phyloP scores from a whole-genome alignment of 202 grass and related monocot genomes.

The Musa balbisiana region DNA sequence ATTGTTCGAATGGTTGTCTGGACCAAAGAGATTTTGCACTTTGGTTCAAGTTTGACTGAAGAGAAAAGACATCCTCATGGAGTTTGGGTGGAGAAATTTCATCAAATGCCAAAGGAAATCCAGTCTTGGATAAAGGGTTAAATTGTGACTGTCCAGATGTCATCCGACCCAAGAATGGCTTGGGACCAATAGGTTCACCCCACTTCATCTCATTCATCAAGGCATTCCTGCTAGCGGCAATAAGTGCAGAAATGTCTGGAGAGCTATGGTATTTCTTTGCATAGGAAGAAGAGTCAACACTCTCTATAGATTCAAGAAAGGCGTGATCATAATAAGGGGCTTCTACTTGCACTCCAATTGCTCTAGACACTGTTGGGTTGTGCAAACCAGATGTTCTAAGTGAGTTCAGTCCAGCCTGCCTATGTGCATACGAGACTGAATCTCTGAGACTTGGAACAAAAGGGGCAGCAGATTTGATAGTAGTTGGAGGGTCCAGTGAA shows the following conservation, averaged over 20 bases:
- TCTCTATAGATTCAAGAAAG: conserved; percentile 46
- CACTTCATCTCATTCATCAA: conserved; percentile 56
- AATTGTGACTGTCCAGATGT: conserved; percentile 52
- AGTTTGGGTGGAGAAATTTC: conserved; percentile 56
- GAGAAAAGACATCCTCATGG: conserved; percentile 44
- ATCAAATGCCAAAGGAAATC: conserved; percentile 46
- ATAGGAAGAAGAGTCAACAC: conserved; percentile 38
- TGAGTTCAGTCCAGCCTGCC: conserved; percentile 56
- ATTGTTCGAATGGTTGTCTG: conserved; percentile 78
- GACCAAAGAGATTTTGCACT: conserved; percentile 72
- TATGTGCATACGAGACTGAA: conserved; percentile 41
- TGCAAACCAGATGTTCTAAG: conserved; percentile 36
- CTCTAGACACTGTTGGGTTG: conserved; percentile 40
- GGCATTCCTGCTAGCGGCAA: conserved; percentile 66
- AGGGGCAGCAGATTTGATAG: conserved; percentile 41
- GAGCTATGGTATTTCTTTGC: conserved; percentile 99
- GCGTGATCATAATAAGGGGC: conserved; percentile 54
- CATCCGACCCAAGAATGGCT: conserved; percentile 48
- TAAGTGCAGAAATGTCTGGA: conserved; percentile 93
- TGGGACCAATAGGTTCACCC: conserved; percentile 56
- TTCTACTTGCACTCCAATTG: conserved; percentile 39
- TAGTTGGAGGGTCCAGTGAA: conserved; percentile 40
- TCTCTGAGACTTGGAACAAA: conserved; percentile 43
- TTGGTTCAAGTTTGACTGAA: conserved; percentile 39
- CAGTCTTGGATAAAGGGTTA: conserved; percentile 35